Percentiles rank a stretch among this genome's conserved stretches.
These are phyloP conservation scores for Paracamarosporium sp. DNA, from an alignment of 2,329 filamentous ascomycete genomes.

Conservation along the genomic window DNA sequence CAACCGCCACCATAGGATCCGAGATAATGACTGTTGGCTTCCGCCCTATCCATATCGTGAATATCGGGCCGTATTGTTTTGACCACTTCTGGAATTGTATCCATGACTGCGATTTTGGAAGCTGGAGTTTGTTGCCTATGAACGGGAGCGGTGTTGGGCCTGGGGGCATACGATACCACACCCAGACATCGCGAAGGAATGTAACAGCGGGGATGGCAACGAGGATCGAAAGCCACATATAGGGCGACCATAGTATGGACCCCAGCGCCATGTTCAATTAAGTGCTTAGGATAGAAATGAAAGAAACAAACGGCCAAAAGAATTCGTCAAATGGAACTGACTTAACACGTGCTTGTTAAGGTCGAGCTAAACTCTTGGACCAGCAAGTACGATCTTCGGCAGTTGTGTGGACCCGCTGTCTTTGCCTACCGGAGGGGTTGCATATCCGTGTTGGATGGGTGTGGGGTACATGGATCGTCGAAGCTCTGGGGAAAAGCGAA, in stretches of 20 bases:
- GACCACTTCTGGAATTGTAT: constrained; percentile 53
- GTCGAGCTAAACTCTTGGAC: background rate
- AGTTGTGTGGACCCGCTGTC: constrained; percentile 23
- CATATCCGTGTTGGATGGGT: background rate
- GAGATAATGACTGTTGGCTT: constrained; percentile 54
- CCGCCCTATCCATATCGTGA: constrained; percentile 58
- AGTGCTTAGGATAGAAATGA: background rate
- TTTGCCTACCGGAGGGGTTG: constrained; percentile 2
- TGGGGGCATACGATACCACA: constrained; percentile 52
- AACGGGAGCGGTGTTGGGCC: constrained; percentile 56
- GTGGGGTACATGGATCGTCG: constrained; percentile 1
- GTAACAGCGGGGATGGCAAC: constrained; percentile 31
- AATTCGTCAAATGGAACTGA: background rate
- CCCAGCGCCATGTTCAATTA: constrained; percentile 34
- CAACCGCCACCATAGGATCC: constrained; percentile 52
- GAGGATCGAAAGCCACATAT: constrained; percentile 35
- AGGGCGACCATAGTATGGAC: constrained; percentile 23
- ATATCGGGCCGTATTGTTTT: constrained; percentile 54
- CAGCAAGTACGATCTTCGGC: constrained; percentile 23
- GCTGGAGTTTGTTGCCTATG: constrained; percentile 46
- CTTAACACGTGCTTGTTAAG: constrained; percentile 3
- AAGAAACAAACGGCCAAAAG: background rate
- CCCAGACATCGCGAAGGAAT: constrained; percentile 35
- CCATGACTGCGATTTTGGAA: constrained; percentile 43
- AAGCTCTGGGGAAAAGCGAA: background rate